phyloP scores from a whole-genome alignment of 208 protist genomes.

The Acanthamoeba sp. region DNA sequence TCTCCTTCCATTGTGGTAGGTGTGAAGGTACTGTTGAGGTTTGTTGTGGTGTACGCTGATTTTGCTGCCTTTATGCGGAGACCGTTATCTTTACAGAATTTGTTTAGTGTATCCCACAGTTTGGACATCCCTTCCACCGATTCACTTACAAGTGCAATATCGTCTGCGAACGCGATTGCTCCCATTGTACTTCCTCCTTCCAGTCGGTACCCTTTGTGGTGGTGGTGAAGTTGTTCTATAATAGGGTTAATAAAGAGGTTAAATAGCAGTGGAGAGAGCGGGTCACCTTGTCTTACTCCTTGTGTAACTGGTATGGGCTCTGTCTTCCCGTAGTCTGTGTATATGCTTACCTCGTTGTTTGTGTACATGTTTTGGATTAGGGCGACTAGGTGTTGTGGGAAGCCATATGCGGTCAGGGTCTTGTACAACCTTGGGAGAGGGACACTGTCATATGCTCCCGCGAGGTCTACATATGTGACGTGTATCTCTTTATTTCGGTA shows the following conservation, averaged over 20 bases:
- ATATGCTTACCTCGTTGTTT: not conserved
- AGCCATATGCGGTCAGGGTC: not conserved
- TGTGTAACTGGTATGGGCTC: not conserved
- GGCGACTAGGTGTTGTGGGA: not conserved
- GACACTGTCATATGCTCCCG: not conserved
- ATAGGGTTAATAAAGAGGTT: slow-evolving; percentile 19
- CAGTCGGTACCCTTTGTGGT: not conserved
- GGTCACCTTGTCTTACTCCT: not conserved
- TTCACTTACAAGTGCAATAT: not conserved
- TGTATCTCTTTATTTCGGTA: not conserved
- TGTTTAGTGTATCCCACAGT: not conserved
- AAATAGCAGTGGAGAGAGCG: not conserved
- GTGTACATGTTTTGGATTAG: not conserved
- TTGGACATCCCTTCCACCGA: not conserved
- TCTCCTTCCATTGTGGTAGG: not conserved
- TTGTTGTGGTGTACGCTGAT: not conserved
- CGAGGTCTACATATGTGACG: not conserved
- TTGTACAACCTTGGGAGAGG: not conserved
- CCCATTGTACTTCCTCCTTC: not conserved
- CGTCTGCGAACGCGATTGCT: not conserved
- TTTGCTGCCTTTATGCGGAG: not conserved
- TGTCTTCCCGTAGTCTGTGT: not conserved
- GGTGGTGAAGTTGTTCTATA: not conserved
- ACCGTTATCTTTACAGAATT: not conserved
- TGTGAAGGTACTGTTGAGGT: not conserved